These are phyloP conservation scores for Amanita rubescens DNA, from an alignment of 768 basidiomycete species.

Conservation along the genomic window DNA sequence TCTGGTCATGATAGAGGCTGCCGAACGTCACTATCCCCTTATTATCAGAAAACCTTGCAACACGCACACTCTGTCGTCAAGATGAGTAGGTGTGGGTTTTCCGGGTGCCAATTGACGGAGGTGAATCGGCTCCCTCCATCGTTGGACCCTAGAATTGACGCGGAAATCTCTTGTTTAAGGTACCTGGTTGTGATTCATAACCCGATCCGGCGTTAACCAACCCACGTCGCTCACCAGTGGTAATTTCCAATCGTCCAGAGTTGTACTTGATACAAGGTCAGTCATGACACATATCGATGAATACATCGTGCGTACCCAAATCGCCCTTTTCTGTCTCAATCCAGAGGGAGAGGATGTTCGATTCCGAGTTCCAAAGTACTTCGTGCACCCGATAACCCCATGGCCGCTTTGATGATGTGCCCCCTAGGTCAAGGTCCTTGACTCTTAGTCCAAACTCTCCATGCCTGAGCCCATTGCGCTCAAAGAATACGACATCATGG, in stretches of 20 bases:
- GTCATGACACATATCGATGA: neutral
- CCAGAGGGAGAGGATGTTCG: conserved; percentile 81
- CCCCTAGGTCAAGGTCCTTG: conserved; percentile 22
- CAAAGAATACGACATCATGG: conserved; percentile 90
- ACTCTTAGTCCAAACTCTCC: conserved; percentile 72
- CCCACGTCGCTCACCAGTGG: conserved; percentile 55
- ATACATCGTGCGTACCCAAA: conserved; percentile 43
- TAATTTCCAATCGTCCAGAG: conserved; percentile 94
- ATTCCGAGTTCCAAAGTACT: conserved; percentile 84
- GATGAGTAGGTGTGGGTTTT: conserved; percentile 56
- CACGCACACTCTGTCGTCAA: conserved; percentile 63
- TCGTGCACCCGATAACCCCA: conserved; percentile 74
- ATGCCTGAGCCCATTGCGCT: conserved; percentile 89
- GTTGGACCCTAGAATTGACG: conserved; percentile 25
- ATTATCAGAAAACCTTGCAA: conserved; percentile 4
- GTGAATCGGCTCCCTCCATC: conserved; percentile 50
- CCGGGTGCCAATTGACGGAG: conserved; percentile 83
- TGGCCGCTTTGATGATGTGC: conserved; percentile 25
- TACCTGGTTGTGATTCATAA: conserved; percentile 46
- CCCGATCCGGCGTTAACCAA: neutral
- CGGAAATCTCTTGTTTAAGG: conserved; percentile 81
- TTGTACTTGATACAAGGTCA: conserved; percentile 53
- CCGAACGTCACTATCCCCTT: neutral
- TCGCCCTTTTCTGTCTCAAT: conserved; percentile 62
- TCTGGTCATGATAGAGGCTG: conserved; percentile 51